A percentile compares a stretch with the other conserved stretches of the same genome.
phyloP scores from a whole-genome alignment of 371 early-diverging fungal genomes.

The Smittium mucronatum region DNA sequence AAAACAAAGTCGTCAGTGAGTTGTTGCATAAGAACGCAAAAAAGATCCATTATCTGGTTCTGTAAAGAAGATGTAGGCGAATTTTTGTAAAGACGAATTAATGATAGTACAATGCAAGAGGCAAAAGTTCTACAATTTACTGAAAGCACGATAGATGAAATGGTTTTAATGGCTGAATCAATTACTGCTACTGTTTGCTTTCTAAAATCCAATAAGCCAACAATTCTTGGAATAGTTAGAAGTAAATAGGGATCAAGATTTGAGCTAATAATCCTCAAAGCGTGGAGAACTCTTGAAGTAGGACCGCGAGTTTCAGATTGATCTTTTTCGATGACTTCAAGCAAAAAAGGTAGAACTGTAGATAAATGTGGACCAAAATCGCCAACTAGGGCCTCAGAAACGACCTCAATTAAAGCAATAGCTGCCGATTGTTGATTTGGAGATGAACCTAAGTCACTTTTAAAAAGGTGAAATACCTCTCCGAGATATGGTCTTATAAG shows the following conservation, averaged over 20 bases:
- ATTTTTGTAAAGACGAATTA: conserved; percentile 59
- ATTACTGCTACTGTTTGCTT: conserved; percentile 54
- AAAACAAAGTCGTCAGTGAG: conserved; percentile 76
- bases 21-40: conserved; percentile 75
- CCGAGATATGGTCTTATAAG: conserved; percentile 44
- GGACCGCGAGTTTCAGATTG: conserved; percentile 52
- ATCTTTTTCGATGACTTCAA: conserved; percentile 71
- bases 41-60: conserved; percentile 59
- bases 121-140: conserved; percentile 83
- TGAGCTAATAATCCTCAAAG: conserved; percentile 70
- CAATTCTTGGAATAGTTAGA: conserved; percentile 77
- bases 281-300: conserved; percentile 66
- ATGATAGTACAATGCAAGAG: conserved; percentile 78
- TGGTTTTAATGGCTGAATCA: conserved; percentile 60
- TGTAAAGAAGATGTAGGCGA: conserved; percentile 41
- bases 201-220: conserved; percentile 62
- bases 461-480: conserved; percentile 41
- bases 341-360: conserved; percentile 66
- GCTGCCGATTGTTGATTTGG: conserved; percentile 41
- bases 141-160: conserved; percentile 61
- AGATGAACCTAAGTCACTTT: conserved; percentile 35
- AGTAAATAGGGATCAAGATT: conserved; percentile 90
- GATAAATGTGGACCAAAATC: conserved; percentile 55
- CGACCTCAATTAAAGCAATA: conserved; percentile 44
- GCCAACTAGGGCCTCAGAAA: conserved; percentile 47